Percentiles rank a stretch among this genome's conserved stretches.
phyloP scores from a whole-genome alignment of 2,329 filamentous ascomycete genomes.

The Fusarium sp. region DNA sequence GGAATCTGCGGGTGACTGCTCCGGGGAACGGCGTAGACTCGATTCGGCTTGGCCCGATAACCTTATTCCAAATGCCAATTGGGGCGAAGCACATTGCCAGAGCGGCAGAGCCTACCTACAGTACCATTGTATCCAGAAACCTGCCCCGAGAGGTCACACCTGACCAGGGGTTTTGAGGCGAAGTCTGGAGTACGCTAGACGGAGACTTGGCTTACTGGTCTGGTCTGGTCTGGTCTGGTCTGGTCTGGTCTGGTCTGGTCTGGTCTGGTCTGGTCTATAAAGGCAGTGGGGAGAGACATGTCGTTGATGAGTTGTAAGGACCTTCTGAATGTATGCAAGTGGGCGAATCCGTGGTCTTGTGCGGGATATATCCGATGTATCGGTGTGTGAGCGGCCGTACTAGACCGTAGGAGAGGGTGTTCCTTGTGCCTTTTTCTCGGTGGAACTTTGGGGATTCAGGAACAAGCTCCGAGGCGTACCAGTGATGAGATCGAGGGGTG shows the following conservation, averaged over 20 bases:
- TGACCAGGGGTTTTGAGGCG: conserved; percentile 7
- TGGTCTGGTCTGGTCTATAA: background rate
- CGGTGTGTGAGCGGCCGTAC: conserved; percentile 9
- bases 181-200: conserved; percentile 14
- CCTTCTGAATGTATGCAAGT: conserved; percentile 6
- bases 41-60: conserved; percentile 33
- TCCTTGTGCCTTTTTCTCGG: conserved; percentile 1
- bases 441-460: conserved; percentile 20
- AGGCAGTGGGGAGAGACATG: background rate
- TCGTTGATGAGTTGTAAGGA: background rate
- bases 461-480: background rate
- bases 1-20: conserved; percentile 12
- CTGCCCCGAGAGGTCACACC: background rate
- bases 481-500: background rate
- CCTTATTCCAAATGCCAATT: conserved; percentile 34
- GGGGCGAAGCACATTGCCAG: conserved; percentile 19
- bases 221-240: background rate
- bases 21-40: conserved; percentile 10
- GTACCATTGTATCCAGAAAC: background rate
- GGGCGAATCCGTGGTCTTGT: conserved; percentile 18
- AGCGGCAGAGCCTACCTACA: background rate
- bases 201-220: conserved; percentile 9
- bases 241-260: background rate
- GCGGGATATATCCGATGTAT: conserved; percentile 13
- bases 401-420: conserved; percentile 9